These are phyloP conservation scores for Anisogramma anomala DNA, from an alignment of 2,329 filamentous ascomycete genomes.

Conservation along the genomic window DNA sequence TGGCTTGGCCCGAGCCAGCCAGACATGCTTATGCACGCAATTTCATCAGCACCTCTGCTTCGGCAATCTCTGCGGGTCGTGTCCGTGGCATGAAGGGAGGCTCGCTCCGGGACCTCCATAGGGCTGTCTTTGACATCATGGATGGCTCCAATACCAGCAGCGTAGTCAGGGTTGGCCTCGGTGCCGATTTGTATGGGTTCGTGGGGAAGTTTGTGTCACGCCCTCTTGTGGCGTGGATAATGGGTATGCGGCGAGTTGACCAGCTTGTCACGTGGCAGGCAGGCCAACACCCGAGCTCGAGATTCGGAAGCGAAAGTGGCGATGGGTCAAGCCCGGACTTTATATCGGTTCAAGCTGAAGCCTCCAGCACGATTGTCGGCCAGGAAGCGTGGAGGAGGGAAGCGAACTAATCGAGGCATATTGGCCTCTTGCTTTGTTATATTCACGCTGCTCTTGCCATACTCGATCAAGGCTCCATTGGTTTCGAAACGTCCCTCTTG, in stretches of 20 bases:
- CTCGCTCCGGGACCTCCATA: conserved; percentile 67
- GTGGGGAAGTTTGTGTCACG: conserved; percentile 72
- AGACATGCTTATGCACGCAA: conserved; percentile 51
- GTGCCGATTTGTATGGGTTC: conserved; percentile 72
- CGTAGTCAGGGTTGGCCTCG: conserved; percentile 70
- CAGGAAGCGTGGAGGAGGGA: conserved; percentile 24
- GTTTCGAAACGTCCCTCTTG: neutral
- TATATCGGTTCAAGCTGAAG: conserved; percentile 35
- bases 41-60: conserved; percentile 43
- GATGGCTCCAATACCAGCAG: conserved; percentile 49
- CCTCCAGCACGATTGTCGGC: conserved; percentile 36
- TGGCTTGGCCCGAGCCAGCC: conserved; percentile 52
- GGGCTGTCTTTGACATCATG: conserved; percentile 82
- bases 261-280: conserved; percentile 43
- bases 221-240: conserved; percentile 80
- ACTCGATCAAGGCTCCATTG: neutral
- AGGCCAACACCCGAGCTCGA: conserved; percentile 20
- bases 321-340: conserved; percentile 32
- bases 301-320: conserved; percentile 21
- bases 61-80: conserved; percentile 43
- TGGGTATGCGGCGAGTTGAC: conserved; percentile 60
- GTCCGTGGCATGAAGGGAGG: conserved; percentile 55
- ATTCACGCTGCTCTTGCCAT: too few species aligned
- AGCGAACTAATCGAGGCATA: neutral
- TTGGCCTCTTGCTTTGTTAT: too few species aligned